phyloP scores from a whole-genome alignment of 192 early-diverging fungal species.

The Haplosporangium gracile region DNA sequence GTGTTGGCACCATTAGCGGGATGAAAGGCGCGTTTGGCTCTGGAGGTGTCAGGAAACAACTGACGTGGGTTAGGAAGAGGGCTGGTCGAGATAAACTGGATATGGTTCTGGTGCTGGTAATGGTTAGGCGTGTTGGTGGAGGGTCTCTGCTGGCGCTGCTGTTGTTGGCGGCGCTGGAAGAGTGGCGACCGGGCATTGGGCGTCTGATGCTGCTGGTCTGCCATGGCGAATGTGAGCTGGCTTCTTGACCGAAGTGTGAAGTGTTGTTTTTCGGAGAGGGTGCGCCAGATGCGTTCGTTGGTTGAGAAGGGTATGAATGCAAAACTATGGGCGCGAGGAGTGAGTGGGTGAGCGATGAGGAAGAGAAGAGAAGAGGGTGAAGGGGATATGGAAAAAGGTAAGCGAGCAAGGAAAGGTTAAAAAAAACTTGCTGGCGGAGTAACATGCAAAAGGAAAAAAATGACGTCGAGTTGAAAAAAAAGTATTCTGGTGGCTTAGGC shows the following conservation, averaged over 20 bases:
- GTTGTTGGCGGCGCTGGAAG: constrained; percentile 14
- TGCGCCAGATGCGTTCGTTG: neutral
- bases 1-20: constrained; percentile 15
- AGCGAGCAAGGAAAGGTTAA: neutral
- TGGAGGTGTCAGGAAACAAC: constrained; percentile 40
- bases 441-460: neutral
- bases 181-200: constrained; percentile 20
- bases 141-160: neutral
- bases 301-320: neutral
- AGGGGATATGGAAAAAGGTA: neutral
- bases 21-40: constrained; percentile 38
- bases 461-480: neutral
- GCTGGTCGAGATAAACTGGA: constrained; percentile 50
- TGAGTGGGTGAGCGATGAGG: neutral
- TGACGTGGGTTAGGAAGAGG: constrained; percentile 50
- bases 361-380: neutral
- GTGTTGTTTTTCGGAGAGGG: neutral
- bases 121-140: constrained; percentile 19
- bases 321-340: neutral
- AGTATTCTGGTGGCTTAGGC: neutral
- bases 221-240: constrained; percentile 5
- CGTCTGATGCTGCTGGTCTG: constrained; percentile 14
- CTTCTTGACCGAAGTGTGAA: neutral
- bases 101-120: constrained; percentile 42
- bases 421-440: neutral